Evolutionary conservation across 2,329 filamentous ascomycete species (phyloP), one percentile per base, ranked within the genome.

Genomic region (Ustulina deusta): DNA sequence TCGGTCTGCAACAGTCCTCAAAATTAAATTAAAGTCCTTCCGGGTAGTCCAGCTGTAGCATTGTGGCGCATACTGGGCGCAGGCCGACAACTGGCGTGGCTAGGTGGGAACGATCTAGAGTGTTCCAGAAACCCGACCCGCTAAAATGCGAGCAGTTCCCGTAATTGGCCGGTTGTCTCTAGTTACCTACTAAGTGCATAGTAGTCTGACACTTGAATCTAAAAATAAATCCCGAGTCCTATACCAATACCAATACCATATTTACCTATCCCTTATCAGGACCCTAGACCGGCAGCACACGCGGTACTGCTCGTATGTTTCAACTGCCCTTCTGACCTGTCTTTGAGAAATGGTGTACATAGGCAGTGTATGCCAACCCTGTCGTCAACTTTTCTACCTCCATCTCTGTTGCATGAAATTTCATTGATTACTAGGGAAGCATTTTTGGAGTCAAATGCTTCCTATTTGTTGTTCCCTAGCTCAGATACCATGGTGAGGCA

Each of bases 211-310:
- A 42, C 49, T 29, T 13, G 32, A 2, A 22, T 61, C 65, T 67
- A 67, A 67, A 67, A 67, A 67, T 67, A 67, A 55, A 67, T 22
- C 20, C 7, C 11, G 48, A 54, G 59, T 40, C 57, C 57, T 65
- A 42, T n/a, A n/a, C n/a, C n/a, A n/a, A n/a, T n/a, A n/a, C n/a
- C n/a, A n/a, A n/a, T n/a, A n/a, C 15, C 3, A 40, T 9, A 17
- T 44, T 27, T 36, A 27, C 38, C 36, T 40, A 2, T 55, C n/a
- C 11, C 34, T 7, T 15, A 40, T 40, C 13, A 40, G 38, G 9
- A 40, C 38, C n/a, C n/a, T n/a, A n/a, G n/a, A n/a, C n/a, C n/a
- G n/a, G n/a, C n/a, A n/a, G n/a, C n/a, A n/a, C n/a, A n/a, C n/a
- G n/a, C n/a, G n/a, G 38, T 17, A 15, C 7, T n/a, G n/a, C 20